phyloP scores from a whole-genome alignment of 2,329 filamentous ascomycete genomes.

The Monosporascus sp. region DNA sequence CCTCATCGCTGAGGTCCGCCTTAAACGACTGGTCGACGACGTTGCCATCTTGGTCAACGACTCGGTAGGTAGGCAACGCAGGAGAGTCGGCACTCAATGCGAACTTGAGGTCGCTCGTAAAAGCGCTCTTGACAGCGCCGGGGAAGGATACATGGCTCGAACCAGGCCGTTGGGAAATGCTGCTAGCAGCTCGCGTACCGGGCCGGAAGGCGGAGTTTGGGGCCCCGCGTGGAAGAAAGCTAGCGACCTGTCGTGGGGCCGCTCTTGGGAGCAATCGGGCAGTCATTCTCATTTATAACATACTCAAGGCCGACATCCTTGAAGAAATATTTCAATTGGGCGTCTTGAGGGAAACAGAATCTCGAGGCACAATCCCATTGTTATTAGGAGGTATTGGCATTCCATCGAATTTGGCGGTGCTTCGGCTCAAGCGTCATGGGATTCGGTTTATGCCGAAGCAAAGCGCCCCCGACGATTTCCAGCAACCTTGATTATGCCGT shows the following conservation, averaged over 20 bases:
- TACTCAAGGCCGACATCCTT: neutral
- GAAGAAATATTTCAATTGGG: too few species aligned
- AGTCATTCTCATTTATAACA: neutral
- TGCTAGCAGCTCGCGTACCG: conserved; percentile 37
- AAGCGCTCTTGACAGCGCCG: conserved; percentile 91
- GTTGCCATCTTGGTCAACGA: conserved; percentile 82
- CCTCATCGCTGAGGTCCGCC: conserved; percentile 63
- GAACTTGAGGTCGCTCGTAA: conserved; percentile 76
- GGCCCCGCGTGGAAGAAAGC: conserved; percentile 11
- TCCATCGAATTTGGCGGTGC: neutral
- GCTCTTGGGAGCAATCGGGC: conserved; percentile 12
- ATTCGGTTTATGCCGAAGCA: conserved; percentile 1
- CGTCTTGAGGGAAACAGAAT: neutral
- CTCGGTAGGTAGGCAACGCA: conserved; percentile 85
- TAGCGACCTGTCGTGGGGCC: conserved; percentile 15
- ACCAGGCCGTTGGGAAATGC: conserved; percentile 52
- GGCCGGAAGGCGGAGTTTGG: conserved; percentile 13
- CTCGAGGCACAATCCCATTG: neutral
- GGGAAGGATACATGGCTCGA: conserved; percentile 68
- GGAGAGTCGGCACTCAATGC: conserved; percentile 65
- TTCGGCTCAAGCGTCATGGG: neutral
- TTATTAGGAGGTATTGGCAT: neutral
- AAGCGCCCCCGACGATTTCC: conserved; percentile 1
- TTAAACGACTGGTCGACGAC: conserved; percentile 70
- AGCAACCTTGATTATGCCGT: neutral